These are phyloP conservation scores for Bipolaris oryzae DNA, from an alignment of 2,329 filamentous ascomycete genomes.

Conservation along the genomic window DNA sequence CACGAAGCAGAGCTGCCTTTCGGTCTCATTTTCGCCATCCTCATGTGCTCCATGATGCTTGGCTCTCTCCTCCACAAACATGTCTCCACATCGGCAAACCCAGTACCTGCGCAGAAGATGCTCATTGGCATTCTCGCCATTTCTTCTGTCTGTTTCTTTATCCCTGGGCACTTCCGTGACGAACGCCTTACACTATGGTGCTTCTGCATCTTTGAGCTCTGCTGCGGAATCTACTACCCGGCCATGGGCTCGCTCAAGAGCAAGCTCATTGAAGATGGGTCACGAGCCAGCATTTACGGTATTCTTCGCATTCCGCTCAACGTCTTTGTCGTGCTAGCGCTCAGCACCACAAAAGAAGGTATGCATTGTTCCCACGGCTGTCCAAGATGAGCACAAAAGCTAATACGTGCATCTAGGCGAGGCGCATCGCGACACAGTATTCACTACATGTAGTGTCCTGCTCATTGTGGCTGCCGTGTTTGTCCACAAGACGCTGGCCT, in stretches of 20 bases:
- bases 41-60: slow-evolving; percentile 66
- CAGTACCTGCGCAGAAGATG: slow-evolving; percentile 36
- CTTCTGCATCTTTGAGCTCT: slow-evolving; percentile 64
- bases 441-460: slow-evolving; percentile 38
- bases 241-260: slow-evolving; percentile 63
- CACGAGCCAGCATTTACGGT: slow-evolving; percentile 62
- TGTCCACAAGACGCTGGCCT: slow-evolving; percentile 34
- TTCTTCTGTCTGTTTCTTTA: slow-evolving; percentile 39
- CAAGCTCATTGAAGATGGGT: slow-evolving; percentile 60
- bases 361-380: slow-evolving; percentile 4
- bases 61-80: slow-evolving; percentile 62
- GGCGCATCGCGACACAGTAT: slow-evolving; percentile 39
- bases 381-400: not conserved
- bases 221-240: slow-evolving; percentile 65
- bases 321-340: slow-evolving; percentile 42
- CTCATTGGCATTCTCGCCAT: slow-evolving; percentile 33
- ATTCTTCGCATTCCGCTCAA: slow-evolving; percentile 65
- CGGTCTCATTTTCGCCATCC: slow-evolving; percentile 62
- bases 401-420: slow-evolving; percentile 29
- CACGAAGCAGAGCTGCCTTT: slow-evolving; percentile 46
- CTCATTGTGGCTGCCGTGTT: slow-evolving; percentile 36
- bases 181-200: slow-evolving; percentile 60
- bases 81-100: slow-evolving; percentile 30
- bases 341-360: slow-evolving; percentile 44
- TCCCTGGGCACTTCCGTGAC: slow-evolving; percentile 49